phyloP scores from a whole-genome alignment of 2,329 filamentous ascomycete species.

The Fusarium sp. region DNA sequence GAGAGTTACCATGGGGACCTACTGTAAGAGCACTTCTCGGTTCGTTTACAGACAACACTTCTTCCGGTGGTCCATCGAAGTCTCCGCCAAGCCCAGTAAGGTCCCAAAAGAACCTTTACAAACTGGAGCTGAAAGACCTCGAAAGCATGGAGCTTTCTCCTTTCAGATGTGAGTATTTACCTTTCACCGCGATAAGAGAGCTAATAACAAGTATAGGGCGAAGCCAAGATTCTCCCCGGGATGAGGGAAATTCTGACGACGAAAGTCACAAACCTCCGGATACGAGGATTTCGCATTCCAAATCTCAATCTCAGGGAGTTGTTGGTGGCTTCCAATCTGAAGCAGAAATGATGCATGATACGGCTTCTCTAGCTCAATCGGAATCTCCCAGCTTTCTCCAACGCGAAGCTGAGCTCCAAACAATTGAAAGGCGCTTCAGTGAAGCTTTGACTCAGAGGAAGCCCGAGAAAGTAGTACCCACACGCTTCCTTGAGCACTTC shows the following conservation, averaged over 20 bases:
- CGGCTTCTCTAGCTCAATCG: constrained; percentile 42
- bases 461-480: constrained; percentile 46
- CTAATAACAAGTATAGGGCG: constrained; percentile 23
- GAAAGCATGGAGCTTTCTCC: constrained; percentile 52
- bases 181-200: background rate
- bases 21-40: constrained; percentile 25
- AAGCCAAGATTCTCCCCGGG: constrained; percentile 29
- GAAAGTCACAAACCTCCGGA: background rate
- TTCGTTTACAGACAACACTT: constrained; percentile 41
- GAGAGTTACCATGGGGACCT: constrained; percentile 21
- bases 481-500: constrained; percentile 58
- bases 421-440: constrained; percentile 56
- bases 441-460: constrained; percentile 48
- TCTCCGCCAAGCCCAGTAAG: constrained; percentile 49
- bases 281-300: background rate
- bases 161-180: constrained; percentile 46
- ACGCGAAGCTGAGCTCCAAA: constrained; percentile 53
- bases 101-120: constrained; percentile 44
- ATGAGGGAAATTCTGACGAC: constrained; percentile 39
- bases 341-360: background rate
- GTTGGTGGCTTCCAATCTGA: background rate
- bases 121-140: constrained; percentile 48
- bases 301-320: background rate
- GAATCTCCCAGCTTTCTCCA: constrained; percentile 54
- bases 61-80: constrained; percentile 51